Evolutionary conservation across 345 rosid genomes (phyloP), one percentile per base, ranked within the genome.

Genomic region (Aquilaria malaccensis): DNA sequence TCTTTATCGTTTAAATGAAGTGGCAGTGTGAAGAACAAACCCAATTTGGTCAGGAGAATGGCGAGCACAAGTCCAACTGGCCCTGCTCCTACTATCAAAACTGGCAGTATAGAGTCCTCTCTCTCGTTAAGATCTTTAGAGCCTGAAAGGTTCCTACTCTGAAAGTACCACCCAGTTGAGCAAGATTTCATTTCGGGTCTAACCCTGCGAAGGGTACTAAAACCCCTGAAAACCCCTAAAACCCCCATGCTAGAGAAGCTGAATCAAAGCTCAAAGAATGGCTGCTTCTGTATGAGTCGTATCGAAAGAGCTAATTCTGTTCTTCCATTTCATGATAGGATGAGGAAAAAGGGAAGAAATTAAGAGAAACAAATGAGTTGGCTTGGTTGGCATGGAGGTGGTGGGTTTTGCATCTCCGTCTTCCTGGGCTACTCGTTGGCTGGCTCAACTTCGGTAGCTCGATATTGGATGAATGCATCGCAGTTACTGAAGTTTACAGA

Each of bases 21-120:
- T 59, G 13, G 37, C 10, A 48, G n/a, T 30, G 3, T 14, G 14
- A 9, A 45, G n/a, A 60, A 29, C 2, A 55, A 61, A 89, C 98
- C 98, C 58, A 89, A 69, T 72, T 87, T 89, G 32, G 86, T 84
- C 52, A 89, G 90, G 53, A 93, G 87, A 33, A 93, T 65, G 53
- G 98, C 87, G 64, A 93, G 96, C 60, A 80, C 85, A 52, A 89
- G 90, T 6, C 98, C 98, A 11, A 93, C 97, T 0, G 98, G 98
- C 63, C 97, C 98, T 12, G 95, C 98, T 14, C 98, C 98, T 51
- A 89, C 96, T 51, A 93, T 84, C 67, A 93, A 70, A 61, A 89
- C 97, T 30, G 97, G 98, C 71, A 89, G 84, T 51, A 70, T 66
- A 50, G 76, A 55, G 68, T 76, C 77, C 54, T 74, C 71, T 32